A percentile compares a stretch with the other conserved stretches of the same genome.
These are phyloP conservation scores for Mariannaea elegans DNA, from an alignment of 2,329 filamentous ascomycete genomes.

Conservation along the genomic window DNA sequence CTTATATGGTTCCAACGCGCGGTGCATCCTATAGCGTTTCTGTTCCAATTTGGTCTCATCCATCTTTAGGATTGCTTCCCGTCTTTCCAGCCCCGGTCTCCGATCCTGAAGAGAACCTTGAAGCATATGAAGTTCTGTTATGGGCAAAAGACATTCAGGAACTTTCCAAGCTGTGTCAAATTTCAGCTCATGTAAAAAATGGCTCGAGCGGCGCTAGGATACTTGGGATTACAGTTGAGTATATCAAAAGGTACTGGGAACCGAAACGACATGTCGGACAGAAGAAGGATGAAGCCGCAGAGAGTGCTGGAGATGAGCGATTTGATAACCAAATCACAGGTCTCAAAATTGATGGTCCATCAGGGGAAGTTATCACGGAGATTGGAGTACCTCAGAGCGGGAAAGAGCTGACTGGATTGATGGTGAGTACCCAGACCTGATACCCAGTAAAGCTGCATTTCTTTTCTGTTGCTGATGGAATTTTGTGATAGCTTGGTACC, in stretches of 20 bases:
- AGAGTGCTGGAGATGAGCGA: not conserved
- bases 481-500: not conserved
- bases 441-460: not conserved
- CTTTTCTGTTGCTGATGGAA: not conserved
- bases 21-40: not conserved
- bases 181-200: not conserved
- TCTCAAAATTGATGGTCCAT: not conserved
- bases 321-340: not conserved
- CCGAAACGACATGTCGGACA: not conserved
- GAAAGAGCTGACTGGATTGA: constrained; percentile 1
- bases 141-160: constrained; percentile 2
- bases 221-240: constrained; percentile 3
- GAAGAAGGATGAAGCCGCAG: not conserved
- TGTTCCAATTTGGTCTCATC: not conserved
- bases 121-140: not conserved
- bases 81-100: not conserved
- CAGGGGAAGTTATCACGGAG: constrained; percentile 6
- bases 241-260: constrained; percentile 1
- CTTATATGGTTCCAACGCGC: not conserved
- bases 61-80: not conserved
- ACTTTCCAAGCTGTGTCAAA: not conserved
- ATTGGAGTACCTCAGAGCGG: constrained; percentile 7
- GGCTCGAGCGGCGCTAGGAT: not conserved
- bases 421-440: not conserved
- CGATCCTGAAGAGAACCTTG: not conserved